Percentiles rank a stretch among this genome's conserved stretches.
These are phyloP conservation scores for Serendipita sp. DNA, from an alignment of 768 basidiomycete species.

Conservation along the genomic window DNA sequence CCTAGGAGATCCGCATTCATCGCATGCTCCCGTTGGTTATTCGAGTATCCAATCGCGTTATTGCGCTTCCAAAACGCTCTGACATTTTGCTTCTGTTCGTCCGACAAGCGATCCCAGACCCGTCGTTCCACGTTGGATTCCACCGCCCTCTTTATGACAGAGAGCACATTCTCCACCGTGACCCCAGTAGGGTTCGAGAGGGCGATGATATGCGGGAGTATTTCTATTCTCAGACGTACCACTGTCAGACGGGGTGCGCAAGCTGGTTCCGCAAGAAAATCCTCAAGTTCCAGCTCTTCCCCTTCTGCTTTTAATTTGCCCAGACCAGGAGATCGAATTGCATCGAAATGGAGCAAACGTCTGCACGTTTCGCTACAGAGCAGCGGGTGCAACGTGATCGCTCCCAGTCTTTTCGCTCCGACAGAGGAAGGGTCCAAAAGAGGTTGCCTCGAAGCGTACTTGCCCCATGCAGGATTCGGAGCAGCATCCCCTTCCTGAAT, in stretches of 20 bases:
- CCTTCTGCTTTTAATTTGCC: neutral
- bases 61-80: neutral
- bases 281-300: neutral
- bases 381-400: neutral
- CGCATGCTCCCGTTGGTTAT: no score
- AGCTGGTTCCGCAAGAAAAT: neutral
- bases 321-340: neutral
- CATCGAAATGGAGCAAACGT: neutral
- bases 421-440: neutral
- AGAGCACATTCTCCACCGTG: neutral
- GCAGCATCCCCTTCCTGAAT: neutral
- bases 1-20: neutral
- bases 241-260: neutral
- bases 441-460: neutral
- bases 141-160: neutral
- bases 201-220: neutral
- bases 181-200: neutral
- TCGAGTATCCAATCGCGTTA: neutral
- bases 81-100: neutral
- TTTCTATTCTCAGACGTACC: neutral
- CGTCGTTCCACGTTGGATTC: neutral
- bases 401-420: neutral
- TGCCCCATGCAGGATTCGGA: neutral
- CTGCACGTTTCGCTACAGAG: neutral
- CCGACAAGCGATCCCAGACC: neutral